Evolutionary conservation across 257 asterid genomes (phyloP).

Genomic region (Ophiorrhiza pumila): DNA sequence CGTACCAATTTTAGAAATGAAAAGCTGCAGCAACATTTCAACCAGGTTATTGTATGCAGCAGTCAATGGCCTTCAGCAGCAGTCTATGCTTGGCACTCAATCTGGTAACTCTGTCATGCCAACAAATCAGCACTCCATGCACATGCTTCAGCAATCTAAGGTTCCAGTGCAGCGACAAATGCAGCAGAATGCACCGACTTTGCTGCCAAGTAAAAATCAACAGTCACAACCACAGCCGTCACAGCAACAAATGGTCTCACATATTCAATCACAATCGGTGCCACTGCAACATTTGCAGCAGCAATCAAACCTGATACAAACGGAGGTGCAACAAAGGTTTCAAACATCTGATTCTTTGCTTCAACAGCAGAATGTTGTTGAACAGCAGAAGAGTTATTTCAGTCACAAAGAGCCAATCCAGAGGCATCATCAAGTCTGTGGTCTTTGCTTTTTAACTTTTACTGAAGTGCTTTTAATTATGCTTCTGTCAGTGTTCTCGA

Average conservation of each 20-base stretch:
- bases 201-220: constrained; percentile 68
- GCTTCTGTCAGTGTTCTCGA: too few relatives aligned
- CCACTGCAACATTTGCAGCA: too few relatives aligned
- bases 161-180: constrained; percentile 68
- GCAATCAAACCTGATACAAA: too few relatives aligned
- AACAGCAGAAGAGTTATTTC: constrained; percentile 71
- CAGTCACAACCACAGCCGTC: constrained; percentile 62
- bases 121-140: too few relatives aligned
- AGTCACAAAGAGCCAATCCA: constrained; percentile 59
- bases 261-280: too few relatives aligned
- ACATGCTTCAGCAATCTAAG: constrained; percentile 68
- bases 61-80: constrained; percentile 77
- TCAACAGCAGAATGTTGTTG: constrained; percentile 59
- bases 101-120: constrained; percentile 59
- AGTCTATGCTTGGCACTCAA: constrained; percentile 70
- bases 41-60: too few relatives aligned
- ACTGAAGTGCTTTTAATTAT: too few relatives aligned
- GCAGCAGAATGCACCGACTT: constrained; percentile 51
- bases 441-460: neutral
- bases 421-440: constrained; percentile 73
- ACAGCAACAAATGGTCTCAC: constrained; percentile 83
- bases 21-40: too few relatives aligned
- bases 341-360: too few relatives aligned
- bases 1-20: too few relatives aligned
- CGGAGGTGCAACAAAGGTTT: too few relatives aligned